phyloP scores from a whole-genome alignment of 73 alveolate species.

The Paramecium primaurelia region DNA sequence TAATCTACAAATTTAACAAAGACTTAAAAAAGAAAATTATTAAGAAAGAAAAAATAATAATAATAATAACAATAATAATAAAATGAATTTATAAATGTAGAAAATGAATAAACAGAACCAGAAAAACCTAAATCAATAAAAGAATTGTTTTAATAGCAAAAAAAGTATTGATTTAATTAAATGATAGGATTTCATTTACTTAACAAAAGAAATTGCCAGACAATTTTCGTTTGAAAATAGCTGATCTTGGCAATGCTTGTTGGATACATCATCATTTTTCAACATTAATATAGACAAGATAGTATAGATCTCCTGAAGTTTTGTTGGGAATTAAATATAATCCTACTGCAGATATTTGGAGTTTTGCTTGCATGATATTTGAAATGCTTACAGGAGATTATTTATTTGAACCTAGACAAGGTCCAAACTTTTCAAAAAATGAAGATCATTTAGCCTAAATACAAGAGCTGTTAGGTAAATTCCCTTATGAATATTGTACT shows the following conservation, averaged over 20 bases:
- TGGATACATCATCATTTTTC: constrained; percentile 93
- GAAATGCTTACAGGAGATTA: constrained; percentile 97
- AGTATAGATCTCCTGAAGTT: constrained; percentile 71
- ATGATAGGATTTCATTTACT: constrained; percentile 36
- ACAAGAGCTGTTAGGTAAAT: constrained; percentile 75
- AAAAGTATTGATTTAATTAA: constrained; percentile 25
- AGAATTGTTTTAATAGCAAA: constrained; percentile 31
- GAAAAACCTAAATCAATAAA: constrained; percentile 12
- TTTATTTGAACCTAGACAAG: constrained; percentile 90
- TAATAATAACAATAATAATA: neutral
- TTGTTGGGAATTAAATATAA: constrained; percentile 87
- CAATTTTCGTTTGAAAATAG: constrained; percentile 79
- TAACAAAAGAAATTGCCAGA: constrained; percentile 58
- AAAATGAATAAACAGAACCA: neutral
- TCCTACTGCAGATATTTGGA: constrained; percentile 94
- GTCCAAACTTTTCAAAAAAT: constrained; percentile 66
- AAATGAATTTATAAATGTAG: neutral
- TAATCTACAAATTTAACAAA: constrained; percentile 1
- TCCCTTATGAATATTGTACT: constrained; percentile 71
- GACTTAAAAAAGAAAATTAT: constrained; percentile 44
- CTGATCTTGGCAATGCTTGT: constrained; percentile 96
- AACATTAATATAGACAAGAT: constrained; percentile 88
- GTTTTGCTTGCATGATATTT: constrained; percentile 93
- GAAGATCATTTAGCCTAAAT: constrained; percentile 88
- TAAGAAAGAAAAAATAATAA: constrained; percentile 28